A percentile compares a stretch with the other conserved stretches of the same genome.
phyloP scores from a whole-genome alignment of 2,329 filamentous ascomycete species.

The Fusarium transvaalense region DNA sequence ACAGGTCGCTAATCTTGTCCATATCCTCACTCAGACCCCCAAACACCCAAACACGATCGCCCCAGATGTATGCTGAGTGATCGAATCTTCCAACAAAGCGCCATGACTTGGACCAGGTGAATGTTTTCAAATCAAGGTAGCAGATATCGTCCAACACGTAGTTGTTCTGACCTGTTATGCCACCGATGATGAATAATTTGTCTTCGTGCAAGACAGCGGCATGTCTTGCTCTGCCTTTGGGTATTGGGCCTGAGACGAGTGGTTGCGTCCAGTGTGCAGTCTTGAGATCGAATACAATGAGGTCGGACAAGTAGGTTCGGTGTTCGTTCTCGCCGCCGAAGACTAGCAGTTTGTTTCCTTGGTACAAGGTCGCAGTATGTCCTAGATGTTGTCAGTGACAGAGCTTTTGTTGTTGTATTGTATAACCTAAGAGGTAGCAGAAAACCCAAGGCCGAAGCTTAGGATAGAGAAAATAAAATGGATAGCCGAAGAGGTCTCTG shows the following conservation, averaged over 20 bases:
- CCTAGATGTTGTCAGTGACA: constrained; percentile 62
- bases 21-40: constrained; percentile 95
- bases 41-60: constrained; percentile 94
- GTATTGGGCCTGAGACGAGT: constrained; percentile 83
- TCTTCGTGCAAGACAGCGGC: constrained; percentile 95
- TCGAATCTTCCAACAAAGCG: constrained; percentile 95
- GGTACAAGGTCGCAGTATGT: constrained; percentile 93
- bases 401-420: background rate
- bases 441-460: too few relatives aligned
- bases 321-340: constrained; percentile 99
- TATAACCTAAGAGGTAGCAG: too few relatives aligned
- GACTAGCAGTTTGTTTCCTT: constrained; percentile 94
- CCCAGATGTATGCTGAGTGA: constrained; percentile 93
- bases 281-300: constrained; percentile 95
- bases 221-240: constrained; percentile 91
- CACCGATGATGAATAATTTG: constrained; percentile 94
- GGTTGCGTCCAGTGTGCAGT: constrained; percentile 97
- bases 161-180: constrained; percentile 93
- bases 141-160: constrained; percentile 95
- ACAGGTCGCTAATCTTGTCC: constrained; percentile 95
- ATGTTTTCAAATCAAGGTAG: constrained; percentile 96
- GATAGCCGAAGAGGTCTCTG: too few relatives aligned
- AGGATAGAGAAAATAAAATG: too few relatives aligned
- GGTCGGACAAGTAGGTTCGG: constrained; percentile 91
- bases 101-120: constrained; percentile 97